These are phyloP conservation scores for Takakia lepidozioides DNA, from an alignment of 225 moss, liverwort and hornwort genomes.

Conservation along the genomic window DNA sequence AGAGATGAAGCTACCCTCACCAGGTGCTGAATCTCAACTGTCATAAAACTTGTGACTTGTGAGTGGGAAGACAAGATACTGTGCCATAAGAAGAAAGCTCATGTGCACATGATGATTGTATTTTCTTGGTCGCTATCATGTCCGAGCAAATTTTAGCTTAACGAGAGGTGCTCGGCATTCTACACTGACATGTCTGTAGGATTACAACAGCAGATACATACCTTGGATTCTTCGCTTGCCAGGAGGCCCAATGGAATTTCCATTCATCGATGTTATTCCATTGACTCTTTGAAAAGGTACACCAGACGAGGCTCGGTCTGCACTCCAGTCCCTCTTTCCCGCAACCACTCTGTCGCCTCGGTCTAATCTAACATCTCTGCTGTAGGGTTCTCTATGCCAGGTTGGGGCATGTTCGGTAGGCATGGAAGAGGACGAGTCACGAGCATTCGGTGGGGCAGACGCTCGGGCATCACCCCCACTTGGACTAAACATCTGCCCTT, in stretches of 20 bases:
- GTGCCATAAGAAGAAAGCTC: too few species aligned
- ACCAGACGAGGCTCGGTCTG: conserved; percentile 17
- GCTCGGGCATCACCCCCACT: conserved; percentile 27
- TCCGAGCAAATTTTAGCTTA: too few species aligned
- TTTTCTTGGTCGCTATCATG: too few species aligned
- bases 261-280: conserved; percentile 22
- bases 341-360: conserved; percentile 23
- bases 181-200: too few species aligned
- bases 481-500: conserved; percentile 47
- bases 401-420: conserved; percentile 27
- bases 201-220: too few species aligned
- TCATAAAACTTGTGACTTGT: too few species aligned
- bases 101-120: too few species aligned
- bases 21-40: too few species aligned
- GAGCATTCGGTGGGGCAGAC: conserved; percentile 27
- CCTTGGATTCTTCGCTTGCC: conserved; percentile 52
- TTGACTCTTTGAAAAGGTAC: conserved; percentile 21
- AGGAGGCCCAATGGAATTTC: conserved; percentile 28
- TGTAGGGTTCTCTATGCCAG: conserved; percentile 36
- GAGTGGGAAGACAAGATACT: too few species aligned
- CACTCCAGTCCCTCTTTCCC: conserved; percentile 44
- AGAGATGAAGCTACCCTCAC: too few species aligned
- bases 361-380: conserved; percentile 31
- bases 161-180: too few species aligned
- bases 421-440: conserved; percentile 30